Percentiles rank a stretch among this genome's conserved stretches.
phyloP scores from a whole-genome alignment of 2,329 filamentous ascomycete genomes.

The Colletotrichum cuscutae region DNA sequence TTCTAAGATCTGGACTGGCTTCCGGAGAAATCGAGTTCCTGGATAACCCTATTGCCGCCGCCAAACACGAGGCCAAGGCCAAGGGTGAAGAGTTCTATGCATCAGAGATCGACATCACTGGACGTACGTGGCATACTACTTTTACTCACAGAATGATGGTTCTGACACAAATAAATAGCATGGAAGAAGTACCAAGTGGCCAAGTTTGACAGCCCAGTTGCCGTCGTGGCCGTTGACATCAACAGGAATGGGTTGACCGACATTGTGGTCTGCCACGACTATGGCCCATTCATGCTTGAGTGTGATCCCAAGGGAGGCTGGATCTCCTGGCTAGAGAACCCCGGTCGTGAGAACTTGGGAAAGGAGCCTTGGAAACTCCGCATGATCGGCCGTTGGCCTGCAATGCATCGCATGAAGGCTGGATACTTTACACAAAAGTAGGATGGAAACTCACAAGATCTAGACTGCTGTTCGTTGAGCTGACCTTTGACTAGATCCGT shows the following conservation, averaged over 20 bases:
- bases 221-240: constrained; percentile 2
- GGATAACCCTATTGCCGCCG: not conserved
- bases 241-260: not conserved
- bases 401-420: constrained; percentile 2
- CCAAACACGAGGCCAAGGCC: not conserved
- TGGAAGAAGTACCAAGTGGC: not conserved
- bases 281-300: constrained; percentile 5
- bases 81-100: not conserved
- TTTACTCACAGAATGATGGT: not conserved
- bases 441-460: not conserved
- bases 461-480: not conserved
- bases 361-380: not conserved
- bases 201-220: not conserved
- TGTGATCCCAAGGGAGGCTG: not conserved
- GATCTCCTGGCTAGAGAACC: constrained; percentile 12
- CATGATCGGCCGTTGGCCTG: not conserved
- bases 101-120: not conserved
- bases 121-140: not conserved
- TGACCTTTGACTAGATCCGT: not conserved
- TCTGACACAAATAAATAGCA: not conserved
- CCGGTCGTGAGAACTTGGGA: not conserved
- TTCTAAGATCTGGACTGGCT: not conserved
- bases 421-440: constrained; percentile 1
- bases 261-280: not conserved
- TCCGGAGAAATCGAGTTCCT: not conserved